Conservation (phyloP, 345 rosid genomes). For the Moricandia arvensis region DNA sequence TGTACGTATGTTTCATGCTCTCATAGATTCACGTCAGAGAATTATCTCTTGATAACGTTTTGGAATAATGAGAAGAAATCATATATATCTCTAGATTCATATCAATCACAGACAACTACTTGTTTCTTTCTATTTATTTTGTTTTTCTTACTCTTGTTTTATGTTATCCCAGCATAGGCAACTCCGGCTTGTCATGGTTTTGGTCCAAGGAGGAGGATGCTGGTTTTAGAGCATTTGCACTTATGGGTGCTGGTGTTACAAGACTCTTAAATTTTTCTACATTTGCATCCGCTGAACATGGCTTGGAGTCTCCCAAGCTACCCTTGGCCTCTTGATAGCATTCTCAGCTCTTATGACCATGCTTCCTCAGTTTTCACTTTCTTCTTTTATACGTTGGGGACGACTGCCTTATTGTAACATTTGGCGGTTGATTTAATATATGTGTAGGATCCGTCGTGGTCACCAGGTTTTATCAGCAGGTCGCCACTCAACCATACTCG, state of each 20-base stretch:
- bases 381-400: too few species aligned
- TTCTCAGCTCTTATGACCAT: conserved; percentile 95
- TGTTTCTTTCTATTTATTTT: not conserved
- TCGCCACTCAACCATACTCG: conserved; percentile 74
- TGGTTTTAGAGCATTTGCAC: conserved; percentile 59
- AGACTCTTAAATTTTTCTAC: conserved; percentile 73
- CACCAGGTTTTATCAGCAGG: conserved; percentile 92
- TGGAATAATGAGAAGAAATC: too few species aligned
- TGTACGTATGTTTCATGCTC: too few species aligned
- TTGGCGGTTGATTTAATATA: conserved; percentile 18
- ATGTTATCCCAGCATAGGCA: conserved; percentile 40
- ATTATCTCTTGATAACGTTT: not conserved
- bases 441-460: conserved; percentile 87
- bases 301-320: conserved; percentile 70
- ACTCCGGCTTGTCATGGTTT: conserved; percentile 54
- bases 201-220: conserved; percentile 64
- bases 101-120: not conserved
- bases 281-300: conserved; percentile 85
- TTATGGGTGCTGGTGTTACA: conserved; percentile 81
- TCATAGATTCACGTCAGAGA: too few species aligned
- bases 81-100: too few species aligned
- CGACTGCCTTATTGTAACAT: not conserved
- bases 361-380: conserved; percentile 70
- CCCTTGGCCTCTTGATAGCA: conserved; percentile 98
- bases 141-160: not conserved